Conservation (phyloP, 1,284 basidiomycete species). For the Puccinia novopanici region DNA sequence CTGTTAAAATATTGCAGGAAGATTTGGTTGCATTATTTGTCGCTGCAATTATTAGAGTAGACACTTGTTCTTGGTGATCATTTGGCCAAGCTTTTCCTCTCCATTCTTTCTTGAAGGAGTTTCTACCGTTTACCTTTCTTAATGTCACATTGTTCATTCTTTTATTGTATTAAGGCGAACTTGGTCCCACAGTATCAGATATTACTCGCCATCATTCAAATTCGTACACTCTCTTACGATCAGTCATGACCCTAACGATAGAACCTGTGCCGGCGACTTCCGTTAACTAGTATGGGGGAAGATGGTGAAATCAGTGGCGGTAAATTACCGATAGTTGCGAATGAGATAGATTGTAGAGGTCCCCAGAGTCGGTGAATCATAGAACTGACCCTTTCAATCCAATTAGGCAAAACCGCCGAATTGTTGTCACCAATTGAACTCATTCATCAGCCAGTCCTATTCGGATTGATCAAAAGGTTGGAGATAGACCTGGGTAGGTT, state of each 20-base stretch:
- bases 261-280: constrained; percentile 93
- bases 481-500: too few relatives aligned
- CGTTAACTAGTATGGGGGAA: constrained; percentile 72
- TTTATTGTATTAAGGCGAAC: too few relatives aligned
- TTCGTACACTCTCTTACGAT: constrained; percentile 73
- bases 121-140: too few relatives aligned
- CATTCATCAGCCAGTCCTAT: constrained; percentile 96
- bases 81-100: too few relatives aligned
- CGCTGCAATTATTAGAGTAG: too few relatives aligned
- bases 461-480: constrained; percentile 74
- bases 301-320: not conserved
- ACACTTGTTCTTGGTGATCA: too few relatives aligned
- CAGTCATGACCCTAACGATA: constrained; percentile 96
- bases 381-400: constrained; percentile 84
- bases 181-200: too few relatives aligned
- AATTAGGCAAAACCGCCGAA: constrained; percentile 84
- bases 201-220: not conserved
- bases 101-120: too few relatives aligned
- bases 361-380: not conserved
- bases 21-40: too few relatives aligned
- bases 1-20: too few relatives aligned
- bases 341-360: not conserved
- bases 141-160: too few relatives aligned
- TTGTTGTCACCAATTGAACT: constrained; percentile 77
- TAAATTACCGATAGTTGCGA: not conserved